Percentiles rank a stretch among this genome's conserved stretches.
These are phyloP conservation scores for Trichoderma asperellum DNA, from an alignment of 2,329 filamentous ascomycete species.

Conservation along the genomic window DNA sequence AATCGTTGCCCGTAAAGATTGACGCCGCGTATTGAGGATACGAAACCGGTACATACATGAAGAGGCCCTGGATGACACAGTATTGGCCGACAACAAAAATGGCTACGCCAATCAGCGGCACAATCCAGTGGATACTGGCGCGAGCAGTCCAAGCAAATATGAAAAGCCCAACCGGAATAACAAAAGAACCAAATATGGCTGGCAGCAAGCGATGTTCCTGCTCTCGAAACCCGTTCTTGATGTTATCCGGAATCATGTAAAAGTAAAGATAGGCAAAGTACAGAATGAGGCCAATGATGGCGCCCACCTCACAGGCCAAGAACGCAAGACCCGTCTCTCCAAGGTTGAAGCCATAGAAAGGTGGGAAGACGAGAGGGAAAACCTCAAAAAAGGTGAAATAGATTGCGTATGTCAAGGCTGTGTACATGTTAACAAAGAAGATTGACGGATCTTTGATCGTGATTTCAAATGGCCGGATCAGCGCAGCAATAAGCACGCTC, in stretches of 20 bases:
- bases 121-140: slow-evolving; percentile 6
- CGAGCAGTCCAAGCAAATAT: slow-evolving; percentile 18
- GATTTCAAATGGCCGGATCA: slow-evolving; percentile 40
- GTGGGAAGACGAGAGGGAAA: slow-evolving; percentile 4
- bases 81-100: not conserved
- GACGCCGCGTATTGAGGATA: slow-evolving; percentile 15
- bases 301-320: slow-evolving; percentile 10
- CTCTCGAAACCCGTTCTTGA: slow-evolving; percentile 10
- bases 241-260: slow-evolving; percentile 3
- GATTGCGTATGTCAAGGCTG: slow-evolving; percentile 48
- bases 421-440: slow-evolving; percentile 45
- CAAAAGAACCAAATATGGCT: not conserved
- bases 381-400: slow-evolving; percentile 16
- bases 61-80: slow-evolving; percentile 5
- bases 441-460: slow-evolving; percentile 42
- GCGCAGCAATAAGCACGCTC: slow-evolving; percentile 32
- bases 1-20: slow-evolving; percentile 5
- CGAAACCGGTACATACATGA: slow-evolving; percentile 4
- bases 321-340: slow-evolving; percentile 14
- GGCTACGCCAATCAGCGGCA: not conserved
- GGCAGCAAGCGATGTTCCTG: slow-evolving; percentile 13
- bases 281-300: not conserved
- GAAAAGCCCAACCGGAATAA: slow-evolving; percentile 1
- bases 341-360: slow-evolving; percentile 8
- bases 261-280: slow-evolving; percentile 20